Evolutionary conservation across 1,284 basidiomycete genomes (phyloP).

Genomic region (Austropuccinia psidii): DNA sequence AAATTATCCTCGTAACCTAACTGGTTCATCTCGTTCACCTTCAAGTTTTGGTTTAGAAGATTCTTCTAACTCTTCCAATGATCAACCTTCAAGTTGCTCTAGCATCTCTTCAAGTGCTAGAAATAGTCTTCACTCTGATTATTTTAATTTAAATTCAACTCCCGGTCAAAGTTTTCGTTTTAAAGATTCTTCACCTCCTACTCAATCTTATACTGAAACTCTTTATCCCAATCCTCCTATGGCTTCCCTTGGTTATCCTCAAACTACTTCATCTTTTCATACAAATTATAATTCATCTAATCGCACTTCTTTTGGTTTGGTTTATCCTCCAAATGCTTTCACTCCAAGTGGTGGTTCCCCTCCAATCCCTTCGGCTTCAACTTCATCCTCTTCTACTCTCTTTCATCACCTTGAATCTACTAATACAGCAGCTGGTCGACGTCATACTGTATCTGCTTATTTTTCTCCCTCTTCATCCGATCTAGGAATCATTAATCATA

Average conservation of each 20-base stretch:
- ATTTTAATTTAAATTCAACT: not conserved
- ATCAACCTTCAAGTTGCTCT: conserved; percentile 16
- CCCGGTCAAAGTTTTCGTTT: not conserved
- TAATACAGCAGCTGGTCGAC: conserved; percentile 9
- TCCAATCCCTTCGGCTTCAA: conserved; percentile 5
- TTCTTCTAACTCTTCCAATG: conserved; percentile 1
- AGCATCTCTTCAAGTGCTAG: conserved; percentile 5
- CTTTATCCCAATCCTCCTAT: not conserved
- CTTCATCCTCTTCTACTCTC: conserved; percentile 1
- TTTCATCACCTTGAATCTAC: conserved; percentile 3
- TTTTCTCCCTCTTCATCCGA: conserved; percentile 11
- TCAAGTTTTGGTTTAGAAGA: not conserved
- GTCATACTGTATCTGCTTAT: conserved; percentile 30
- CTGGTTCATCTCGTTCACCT: not conserved
- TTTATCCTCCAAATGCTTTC: conserved; percentile 24
- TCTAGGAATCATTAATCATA: not conserved
- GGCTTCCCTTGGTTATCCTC: not conserved
- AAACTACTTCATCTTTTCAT: not conserved
- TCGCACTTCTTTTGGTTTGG: not conserved
- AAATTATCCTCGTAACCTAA: not conserved
- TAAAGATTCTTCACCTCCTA: not conserved
- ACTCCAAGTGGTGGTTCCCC: conserved; percentile 26
- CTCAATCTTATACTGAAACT: not conserved
- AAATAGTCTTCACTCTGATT: not conserved
- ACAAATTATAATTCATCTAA: not conserved